Evolutionary conservation across 1,284 basidiomycete species (phyloP).

Genomic region (Cryptococcus neoformans): DNA sequence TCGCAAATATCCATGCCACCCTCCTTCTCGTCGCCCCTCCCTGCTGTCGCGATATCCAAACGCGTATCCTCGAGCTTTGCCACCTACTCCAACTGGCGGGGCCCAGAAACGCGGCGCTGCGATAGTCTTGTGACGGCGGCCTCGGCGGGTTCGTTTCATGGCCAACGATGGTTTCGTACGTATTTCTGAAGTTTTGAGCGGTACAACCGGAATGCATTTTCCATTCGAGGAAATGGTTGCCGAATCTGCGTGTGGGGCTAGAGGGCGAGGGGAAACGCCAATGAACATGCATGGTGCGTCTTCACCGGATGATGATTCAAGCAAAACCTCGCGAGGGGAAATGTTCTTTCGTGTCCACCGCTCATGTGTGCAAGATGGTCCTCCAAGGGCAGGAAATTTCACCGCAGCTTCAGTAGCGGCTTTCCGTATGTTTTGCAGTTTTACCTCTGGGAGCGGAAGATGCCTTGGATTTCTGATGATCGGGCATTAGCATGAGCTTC

Average conservation of each 20-base stretch:
- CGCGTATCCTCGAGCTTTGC: conserved; percentile 20
- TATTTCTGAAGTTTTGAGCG: neutral
- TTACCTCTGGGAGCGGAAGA: neutral
- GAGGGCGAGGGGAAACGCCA: neutral
- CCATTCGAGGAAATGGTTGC: neutral
- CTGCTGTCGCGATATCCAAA: conserved; percentile 20
- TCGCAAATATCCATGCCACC: conserved; percentile 13
- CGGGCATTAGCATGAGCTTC: neutral
- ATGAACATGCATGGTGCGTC: neutral
- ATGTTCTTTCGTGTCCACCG: conserved; percentile 1
- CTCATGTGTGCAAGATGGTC: neutral
- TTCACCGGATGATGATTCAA: too few relatives aligned
- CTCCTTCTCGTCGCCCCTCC: conserved; percentile 15
- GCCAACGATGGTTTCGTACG: neutral
- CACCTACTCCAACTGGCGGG: conserved; percentile 15
- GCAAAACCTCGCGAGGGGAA: neutral
- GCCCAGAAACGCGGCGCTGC: conserved; percentile 16
- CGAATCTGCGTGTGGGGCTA: neutral
- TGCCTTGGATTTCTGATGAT: conserved; percentile 1
- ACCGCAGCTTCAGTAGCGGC: conserved; percentile 3
- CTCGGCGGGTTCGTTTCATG: conserved; percentile 1
- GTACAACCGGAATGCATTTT: neutral
- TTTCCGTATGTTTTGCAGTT: neutral
- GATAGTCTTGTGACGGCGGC: neutral
- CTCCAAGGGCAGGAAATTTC: conserved; percentile 1